phyloP scores from a whole-genome alignment of 371 early-diverging fungal genomes.

The Fennellomyces sp. region DNA sequence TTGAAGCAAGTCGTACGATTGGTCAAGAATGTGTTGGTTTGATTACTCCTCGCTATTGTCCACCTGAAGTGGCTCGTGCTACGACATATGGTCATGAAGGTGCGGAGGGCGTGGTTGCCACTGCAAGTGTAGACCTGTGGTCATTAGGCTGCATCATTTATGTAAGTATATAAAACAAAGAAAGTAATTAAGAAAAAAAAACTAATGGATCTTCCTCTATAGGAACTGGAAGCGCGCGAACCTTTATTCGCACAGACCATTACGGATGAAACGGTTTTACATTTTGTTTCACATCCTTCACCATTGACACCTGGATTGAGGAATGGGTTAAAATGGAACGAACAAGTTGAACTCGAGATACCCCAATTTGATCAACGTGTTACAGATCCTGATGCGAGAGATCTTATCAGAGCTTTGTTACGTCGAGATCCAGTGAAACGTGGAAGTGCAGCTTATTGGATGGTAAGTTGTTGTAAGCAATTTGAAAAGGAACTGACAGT shows the following conservation, averaged over 20 bases:
- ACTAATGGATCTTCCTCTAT: no score
- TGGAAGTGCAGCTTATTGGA: conserved; percentile 31
- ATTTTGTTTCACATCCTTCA: conserved; percentile 53
- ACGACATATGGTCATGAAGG: conserved; percentile 54
- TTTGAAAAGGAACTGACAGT: background rate
- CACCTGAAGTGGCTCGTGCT: conserved; percentile 52
- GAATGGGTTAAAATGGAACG: conserved; percentile 50
- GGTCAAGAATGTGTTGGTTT: conserved; percentile 31
- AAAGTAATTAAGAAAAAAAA: background rate
- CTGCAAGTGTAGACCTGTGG: conserved; percentile 51
- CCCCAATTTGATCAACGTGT: conserved; percentile 39
- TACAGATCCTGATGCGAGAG: conserved; percentile 29
- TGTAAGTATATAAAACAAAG: background rate
- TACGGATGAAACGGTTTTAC: conserved; percentile 52
- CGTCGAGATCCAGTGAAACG: conserved; percentile 47
- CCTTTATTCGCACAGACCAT: conserved; percentile 39
- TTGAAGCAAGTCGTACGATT: conserved; percentile 51
- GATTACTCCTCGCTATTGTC: conserved; percentile 30
- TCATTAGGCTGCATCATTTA: conserved; percentile 52
- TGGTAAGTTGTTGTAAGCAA: conserved; percentile 25
- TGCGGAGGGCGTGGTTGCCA: conserved; percentile 51
- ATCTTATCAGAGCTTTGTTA: conserved; percentile 35
- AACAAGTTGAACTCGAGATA: conserved; percentile 43
- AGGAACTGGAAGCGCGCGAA: conserved; percentile 44
- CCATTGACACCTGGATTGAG: conserved; percentile 48